Base-by-base conservation (phyloP, 2,329 filamentous ascomycete species). In the Pseudonectria buxi region DNA sequence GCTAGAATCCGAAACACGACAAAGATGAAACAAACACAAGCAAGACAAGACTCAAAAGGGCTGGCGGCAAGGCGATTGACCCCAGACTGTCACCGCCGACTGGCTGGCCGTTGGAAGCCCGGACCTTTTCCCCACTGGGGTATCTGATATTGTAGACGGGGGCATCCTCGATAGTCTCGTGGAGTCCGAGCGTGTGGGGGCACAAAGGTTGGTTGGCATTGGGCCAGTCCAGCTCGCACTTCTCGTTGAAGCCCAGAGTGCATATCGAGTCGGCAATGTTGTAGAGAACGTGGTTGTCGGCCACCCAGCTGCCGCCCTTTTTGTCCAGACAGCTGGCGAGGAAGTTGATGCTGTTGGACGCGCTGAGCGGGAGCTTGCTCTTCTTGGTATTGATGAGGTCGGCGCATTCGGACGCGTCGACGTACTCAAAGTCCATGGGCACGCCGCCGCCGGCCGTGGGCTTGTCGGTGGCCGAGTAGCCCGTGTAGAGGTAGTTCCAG, bases 401-500 rank as follows among this genome's bases (percentile, higher is more conserved):
- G 10, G 55, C 53, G 57, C 75, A 78, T 18, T 68, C 58, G 39
- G 55, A 59, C 16, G 64, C 61, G 37, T 62, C 61, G 24, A 67
- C 67, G 37, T 62, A 55, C 43, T 66, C 61, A 41, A 60, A 71
- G 11, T 63, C 55, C 60, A 76, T 75, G 14, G 61, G 55, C 14
- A 73, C 47, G 10, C 60, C 61, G 14, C 72, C 74, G 31, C 73
- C 74, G 2, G 61, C 53, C 3, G 55, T 58, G 16, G 72, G 71
- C 30, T 64, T 55, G 11, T 64, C 53, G 2, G 59, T 59, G 4
- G 74, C 74, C 3, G 62, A 61, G 34, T 66, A 38, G 36, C 70
- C 70, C 0, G 66, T 71, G 32, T 58, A 49, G n/a, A 79, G 70
- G 45, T 74, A 75, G 58, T 76, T 77, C 72, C 73, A 79, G 14